phyloP scores from a whole-genome alignment of 176 grass and related monocot species.

The Typha latifolia region DNA sequence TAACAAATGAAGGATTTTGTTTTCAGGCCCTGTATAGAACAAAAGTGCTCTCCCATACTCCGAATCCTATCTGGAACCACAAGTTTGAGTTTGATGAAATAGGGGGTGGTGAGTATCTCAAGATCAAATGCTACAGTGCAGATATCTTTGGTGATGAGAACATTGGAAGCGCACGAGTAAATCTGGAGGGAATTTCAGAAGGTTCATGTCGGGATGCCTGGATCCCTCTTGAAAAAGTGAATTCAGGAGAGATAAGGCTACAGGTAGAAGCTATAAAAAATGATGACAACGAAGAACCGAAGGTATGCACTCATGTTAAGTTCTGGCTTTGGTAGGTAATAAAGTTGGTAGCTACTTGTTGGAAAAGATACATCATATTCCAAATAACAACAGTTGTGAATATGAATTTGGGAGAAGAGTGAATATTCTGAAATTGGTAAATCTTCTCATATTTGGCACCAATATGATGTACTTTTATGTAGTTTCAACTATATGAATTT shows the following conservation, averaged over 20 bases:
- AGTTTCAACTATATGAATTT: slow-evolving; percentile 1
- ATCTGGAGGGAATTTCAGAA: slow-evolving; percentile 70
- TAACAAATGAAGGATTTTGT: slow-evolving; percentile 10
- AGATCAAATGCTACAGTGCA: slow-evolving; percentile 72
- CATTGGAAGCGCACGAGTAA: slow-evolving; percentile 84
- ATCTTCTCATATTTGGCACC: slow-evolving; percentile 2
- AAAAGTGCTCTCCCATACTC: slow-evolving; percentile 49
- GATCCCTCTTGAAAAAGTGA: slow-evolving; percentile 81
- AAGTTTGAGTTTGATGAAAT: slow-evolving; percentile 93
- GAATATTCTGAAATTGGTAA: background rate
- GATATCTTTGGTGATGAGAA: slow-evolving; percentile 77
- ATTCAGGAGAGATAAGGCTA: slow-evolving; percentile 79
- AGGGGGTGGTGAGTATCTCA: slow-evolving; percentile 69
- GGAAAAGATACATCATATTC: no score
- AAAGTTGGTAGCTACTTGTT: no score
- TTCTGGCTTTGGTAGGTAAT: no score
- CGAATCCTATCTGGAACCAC: slow-evolving; percentile 66
- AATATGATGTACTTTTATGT: background rate
- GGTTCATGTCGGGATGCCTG: slow-evolving; percentile 55
- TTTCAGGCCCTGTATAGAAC: slow-evolving; percentile 74
- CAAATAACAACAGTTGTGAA: no score
- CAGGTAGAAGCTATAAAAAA: slow-evolving; percentile 55
- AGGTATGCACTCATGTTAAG: slow-evolving; percentile 17
- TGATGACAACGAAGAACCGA: slow-evolving; percentile 26
- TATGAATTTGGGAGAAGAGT: no score